These are phyloP conservation scores for Haberlea rhodopensis DNA, from an alignment of 257 asterid genomes.

Conservation along the genomic window DNA sequence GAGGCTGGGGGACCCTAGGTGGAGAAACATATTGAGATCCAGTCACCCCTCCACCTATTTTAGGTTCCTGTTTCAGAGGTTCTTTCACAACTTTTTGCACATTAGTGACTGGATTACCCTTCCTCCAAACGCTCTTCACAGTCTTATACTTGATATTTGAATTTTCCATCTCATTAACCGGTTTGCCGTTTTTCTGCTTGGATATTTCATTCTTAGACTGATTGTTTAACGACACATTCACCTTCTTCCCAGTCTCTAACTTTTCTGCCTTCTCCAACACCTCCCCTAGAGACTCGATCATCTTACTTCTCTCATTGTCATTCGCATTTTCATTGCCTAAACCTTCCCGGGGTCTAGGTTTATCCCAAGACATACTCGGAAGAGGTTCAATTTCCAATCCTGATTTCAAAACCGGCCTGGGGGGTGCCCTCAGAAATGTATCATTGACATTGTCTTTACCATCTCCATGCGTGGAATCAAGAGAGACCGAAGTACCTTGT, in stretches of 20 bases:
- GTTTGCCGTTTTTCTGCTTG: slow-evolving; percentile 47
- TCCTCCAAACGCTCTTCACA: slow-evolving; percentile 88
- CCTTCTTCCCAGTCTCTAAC: slow-evolving; percentile 62
- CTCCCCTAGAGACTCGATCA: slow-evolving; percentile 80
- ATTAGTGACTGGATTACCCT: slow-evolving; percentile 80
- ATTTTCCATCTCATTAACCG: slow-evolving; percentile 36
- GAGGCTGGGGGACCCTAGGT: slow-evolving; percentile 50
- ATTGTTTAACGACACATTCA: slow-evolving; percentile 42
- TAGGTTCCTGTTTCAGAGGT: slow-evolving; percentile 43
- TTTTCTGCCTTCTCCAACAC: slow-evolving; percentile 88
- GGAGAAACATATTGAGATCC: slow-evolving; percentile 46
- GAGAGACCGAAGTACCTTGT: slow-evolving; percentile 69
- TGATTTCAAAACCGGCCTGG: slow-evolving; percentile 71
- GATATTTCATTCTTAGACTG: slow-evolving; percentile 34
- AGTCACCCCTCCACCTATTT: slow-evolving; percentile 36
- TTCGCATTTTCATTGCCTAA: slow-evolving; percentile 39
- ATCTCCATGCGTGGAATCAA: slow-evolving; percentile 64
- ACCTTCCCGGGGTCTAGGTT: slow-evolving; percentile 33
- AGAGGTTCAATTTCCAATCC: slow-evolving; percentile 46
- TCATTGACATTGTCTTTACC: slow-evolving; percentile 48
- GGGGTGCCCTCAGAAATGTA: slow-evolving; percentile 72
- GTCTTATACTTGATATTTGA: slow-evolving; percentile 50
- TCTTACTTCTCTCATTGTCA: slow-evolving; percentile 52
- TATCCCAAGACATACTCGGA: slow-evolving; percentile 39
- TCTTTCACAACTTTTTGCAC: slow-evolving; percentile 63